Base-by-base conservation (phyloP, 1,139 yeast species). In the Hansenula sp. region DNA sequence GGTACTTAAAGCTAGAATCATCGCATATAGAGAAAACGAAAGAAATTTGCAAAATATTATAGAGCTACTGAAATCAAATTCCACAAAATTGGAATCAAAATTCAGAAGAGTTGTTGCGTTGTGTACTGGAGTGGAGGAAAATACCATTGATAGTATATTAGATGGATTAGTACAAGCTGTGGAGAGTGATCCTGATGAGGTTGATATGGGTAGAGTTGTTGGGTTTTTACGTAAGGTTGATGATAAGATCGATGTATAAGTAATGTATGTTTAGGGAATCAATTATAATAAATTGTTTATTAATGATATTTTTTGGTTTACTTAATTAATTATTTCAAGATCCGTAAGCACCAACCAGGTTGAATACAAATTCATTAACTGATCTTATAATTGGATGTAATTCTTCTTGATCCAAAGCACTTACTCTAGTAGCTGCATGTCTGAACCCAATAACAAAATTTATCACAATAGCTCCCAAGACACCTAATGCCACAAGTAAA, bases 101-200 rank as follows among this genome's bases (percentile, higher is more conserved):
- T 92, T 89, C 65, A 80, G 94, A 55, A 76, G 86, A 53, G 96
- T 92, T 19, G 92, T 92, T 30, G 82, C 96, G 34, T 71, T 88
- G 42, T 90, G 97, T 66, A 85, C 96, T 4, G 92, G 94, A 18
- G 94, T 89, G 21, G 87, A 80, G 35, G 82, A 77, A 41, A 70
- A 66, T 20, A 83, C 83, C 51, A 96, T 90, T 32, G 98, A 92
- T 59, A 77, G 76, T 44, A 72, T 92, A 53, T 71, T 92, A 43
- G 94, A 85, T 50, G 95, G 94, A 5, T 71, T 92, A 39, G 75
- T 92, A 24, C 88, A 84, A 57, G 96, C 97, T 13, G 96, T 92
- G 6, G 96, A 89, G 47, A 83, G 88, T 45, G 88, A 81, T 56
- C 84, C 84, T 1, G 82, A 76, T 42, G 84, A 77, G 42, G 78